phyloP scores from a whole-genome alignment of 2,329 filamentous ascomycete species.

The Ramularia collo-cygni region DNA sequence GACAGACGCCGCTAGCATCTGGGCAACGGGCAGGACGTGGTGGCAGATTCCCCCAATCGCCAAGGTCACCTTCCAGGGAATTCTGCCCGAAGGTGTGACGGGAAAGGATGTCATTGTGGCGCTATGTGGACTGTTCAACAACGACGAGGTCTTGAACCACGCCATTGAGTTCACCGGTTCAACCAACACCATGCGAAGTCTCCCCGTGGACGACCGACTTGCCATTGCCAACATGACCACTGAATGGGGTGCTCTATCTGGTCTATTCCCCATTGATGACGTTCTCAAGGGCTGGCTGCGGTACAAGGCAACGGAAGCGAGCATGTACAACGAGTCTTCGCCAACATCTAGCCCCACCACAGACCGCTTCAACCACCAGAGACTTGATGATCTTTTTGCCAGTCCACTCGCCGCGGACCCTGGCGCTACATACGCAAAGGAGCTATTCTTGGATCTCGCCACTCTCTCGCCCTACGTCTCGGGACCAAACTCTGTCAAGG shows the following conservation, averaged over 20 bases:
- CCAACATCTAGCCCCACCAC: conserved; percentile 43
- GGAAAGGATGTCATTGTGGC: conserved; percentile 94
- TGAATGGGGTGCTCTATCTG: conserved; percentile 69
- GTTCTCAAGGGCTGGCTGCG: conserved; percentile 67
- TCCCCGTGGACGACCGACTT: conserved; percentile 66
- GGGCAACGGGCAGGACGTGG: conserved; percentile 78
- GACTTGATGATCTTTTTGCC: conserved; percentile 64
- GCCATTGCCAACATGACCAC: conserved; percentile 77
- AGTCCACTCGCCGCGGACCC: conserved; percentile 65
- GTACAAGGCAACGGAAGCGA: conserved; percentile 65
- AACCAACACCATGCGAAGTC: conserved; percentile 65
- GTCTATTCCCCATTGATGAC: conserved; percentile 73
- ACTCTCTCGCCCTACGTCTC: conserved; percentile 78
- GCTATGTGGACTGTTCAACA: conserved; percentile 77
- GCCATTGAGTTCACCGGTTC: conserved; percentile 80
- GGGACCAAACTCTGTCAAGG: conserved; percentile 86
- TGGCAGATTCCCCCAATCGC: conserved; percentile 82
- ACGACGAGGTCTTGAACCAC: conserved; percentile 85
- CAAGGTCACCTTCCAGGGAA: conserved; percentile 69
- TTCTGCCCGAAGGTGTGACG: conserved; percentile 70
- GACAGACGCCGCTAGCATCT: conserved; percentile 81
- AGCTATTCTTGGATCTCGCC: conserved; percentile 72
- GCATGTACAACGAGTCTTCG: conserved; percentile 50
- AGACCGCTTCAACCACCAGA: conserved; percentile 62
- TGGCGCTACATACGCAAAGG: conserved; percentile 75